A percentile compares a stretch with the other conserved stretches of the same genome.
phyloP scores from a whole-genome alignment of 2,329 filamentous ascomycete species.

The Diaporthe eres region DNA sequence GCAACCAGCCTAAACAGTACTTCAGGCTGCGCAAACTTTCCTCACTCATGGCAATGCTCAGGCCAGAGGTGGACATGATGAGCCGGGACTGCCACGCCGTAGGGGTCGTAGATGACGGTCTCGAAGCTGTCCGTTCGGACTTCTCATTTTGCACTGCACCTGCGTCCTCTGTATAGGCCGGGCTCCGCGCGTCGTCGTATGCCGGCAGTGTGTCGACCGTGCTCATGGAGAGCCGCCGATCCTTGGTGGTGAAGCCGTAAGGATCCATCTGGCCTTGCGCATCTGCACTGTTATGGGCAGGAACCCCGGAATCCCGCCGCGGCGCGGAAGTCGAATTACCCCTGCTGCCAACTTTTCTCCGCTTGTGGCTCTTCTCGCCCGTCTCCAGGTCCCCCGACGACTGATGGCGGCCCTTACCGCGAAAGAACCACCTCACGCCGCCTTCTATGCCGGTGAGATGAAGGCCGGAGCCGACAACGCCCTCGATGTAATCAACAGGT shows the following conservation, averaged over 20 bases:
- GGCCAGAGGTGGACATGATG: slow-evolving; percentile 90
- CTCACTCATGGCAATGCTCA: slow-evolving; percentile 92
- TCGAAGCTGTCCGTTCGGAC: slow-evolving; percentile 47
- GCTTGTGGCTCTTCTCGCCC: slow-evolving; percentile 66
- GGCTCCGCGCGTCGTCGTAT: slow-evolving; percentile 84
- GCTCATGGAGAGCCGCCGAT: slow-evolving; percentile 74
- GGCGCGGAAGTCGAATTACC: slow-evolving; percentile 49
- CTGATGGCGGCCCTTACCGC: slow-evolving; percentile 68
- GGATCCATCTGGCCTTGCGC: slow-evolving; percentile 43
- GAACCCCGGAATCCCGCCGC: slow-evolving; percentile 48
- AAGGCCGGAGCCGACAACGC: slow-evolving; percentile 86
- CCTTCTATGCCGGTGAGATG: slow-evolving; percentile 90
- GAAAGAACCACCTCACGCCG: slow-evolving; percentile 86
- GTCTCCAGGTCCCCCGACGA: slow-evolving; percentile 63
- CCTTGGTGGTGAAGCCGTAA: slow-evolving; percentile 47
- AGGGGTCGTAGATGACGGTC: slow-evolving; percentile 46
- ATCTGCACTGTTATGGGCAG: slow-evolving; percentile 43
- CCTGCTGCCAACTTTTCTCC: slow-evolving; percentile 68
- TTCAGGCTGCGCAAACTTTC: slow-evolving; percentile 87
- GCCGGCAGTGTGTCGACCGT: slow-evolving; percentile 84
- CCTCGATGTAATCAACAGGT: slow-evolving; percentile 92
- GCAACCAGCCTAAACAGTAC: slow-evolving; percentile 85
- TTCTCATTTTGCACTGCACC: slow-evolving; percentile 6
- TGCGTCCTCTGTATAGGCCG: slow-evolving; percentile 77
- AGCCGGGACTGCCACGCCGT: slow-evolving; percentile 83